Conservation (phyloP, 192 early-diverging fungal species). For the Coemansia sp. region DNA sequence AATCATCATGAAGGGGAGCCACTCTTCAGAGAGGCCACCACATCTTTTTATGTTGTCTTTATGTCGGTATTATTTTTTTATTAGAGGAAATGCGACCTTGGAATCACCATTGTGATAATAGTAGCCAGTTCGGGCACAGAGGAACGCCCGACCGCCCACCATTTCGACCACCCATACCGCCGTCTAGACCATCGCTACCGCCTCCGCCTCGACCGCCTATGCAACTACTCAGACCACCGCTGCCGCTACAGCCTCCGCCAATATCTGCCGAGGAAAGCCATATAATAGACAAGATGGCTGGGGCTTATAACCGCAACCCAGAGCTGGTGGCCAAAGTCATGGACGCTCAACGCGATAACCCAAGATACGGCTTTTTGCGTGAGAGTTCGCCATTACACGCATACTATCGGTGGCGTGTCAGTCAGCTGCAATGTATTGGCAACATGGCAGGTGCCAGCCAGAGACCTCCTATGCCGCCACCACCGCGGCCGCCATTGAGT, state of each 20-base stretch:
- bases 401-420: conserved; percentile 27
- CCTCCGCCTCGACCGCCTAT: conserved; percentile 3
- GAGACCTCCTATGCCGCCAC: conserved; percentile 5
- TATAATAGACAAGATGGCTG: conserved; percentile 43
- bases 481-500: neutral
- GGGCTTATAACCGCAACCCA: conserved; percentile 26
- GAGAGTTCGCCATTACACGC: conserved; percentile 24
- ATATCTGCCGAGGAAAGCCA: conserved; percentile 17
- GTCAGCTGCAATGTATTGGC: neutral
- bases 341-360: conserved; percentile 18
- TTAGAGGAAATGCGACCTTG: conserved; percentile 18
- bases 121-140: neutral
- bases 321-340: conserved; percentile 31
- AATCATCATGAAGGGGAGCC: neutral
- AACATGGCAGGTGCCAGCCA: neutral
- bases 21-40: neutral
- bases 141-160: neutral
- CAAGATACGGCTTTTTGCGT: conserved; percentile 37
- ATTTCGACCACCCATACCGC: conserved; percentile 9
- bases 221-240: neutral
- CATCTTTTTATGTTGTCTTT: neutral
- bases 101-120: conserved; percentile 4
- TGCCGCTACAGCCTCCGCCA: neutral
- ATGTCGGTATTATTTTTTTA: neutral
- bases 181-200: conserved; percentile 6